phyloP scores from a whole-genome alignment of 1,284 basidiomycete species.

The Papiliotrema nemorosa region DNA sequence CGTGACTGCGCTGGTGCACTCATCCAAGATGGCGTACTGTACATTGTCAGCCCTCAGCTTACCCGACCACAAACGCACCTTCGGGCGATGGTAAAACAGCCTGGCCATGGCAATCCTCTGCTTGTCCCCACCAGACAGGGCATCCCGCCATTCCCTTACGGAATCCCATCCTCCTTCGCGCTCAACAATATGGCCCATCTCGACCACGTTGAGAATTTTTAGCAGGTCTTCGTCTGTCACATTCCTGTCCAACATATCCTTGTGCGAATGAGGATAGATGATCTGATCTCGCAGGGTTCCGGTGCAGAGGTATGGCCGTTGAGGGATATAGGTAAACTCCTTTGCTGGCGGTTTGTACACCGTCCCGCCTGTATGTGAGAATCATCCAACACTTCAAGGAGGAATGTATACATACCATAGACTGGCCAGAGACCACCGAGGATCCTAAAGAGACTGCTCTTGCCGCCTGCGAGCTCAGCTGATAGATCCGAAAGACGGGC shows the following conservation, averaged over 20 bases:
- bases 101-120: conserved; percentile 91
- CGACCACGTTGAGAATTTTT: conserved; percentile 69
- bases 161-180: conserved; percentile 96
- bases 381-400: neutral
- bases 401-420: conserved; percentile 58
- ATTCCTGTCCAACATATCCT: conserved; percentile 58
- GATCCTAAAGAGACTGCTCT: conserved; percentile 88
- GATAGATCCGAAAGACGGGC: neutral
- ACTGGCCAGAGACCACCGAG: conserved; percentile 96
- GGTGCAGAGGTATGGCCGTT: conserved; percentile 87
- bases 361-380: conserved; percentile 59
- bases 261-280: conserved; percentile 72
- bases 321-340: conserved; percentile 93
- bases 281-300: conserved; percentile 92
- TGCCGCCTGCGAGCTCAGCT: conserved; percentile 60
- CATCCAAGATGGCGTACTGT: conserved; percentile 93
- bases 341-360: conserved; percentile 89
- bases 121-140: conserved; percentile 68
- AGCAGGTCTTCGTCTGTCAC: conserved; percentile 74
- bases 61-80: conserved; percentile 53
- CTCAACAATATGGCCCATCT: conserved; percentile 84
- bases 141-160: conserved; percentile 86
- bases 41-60: neutral
- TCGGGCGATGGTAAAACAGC: conserved; percentile 91
- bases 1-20: conserved; percentile 92